Conservation (phyloP, 768 basidiomycete genomes). For the Hydnomerulius pinastri region DNA sequence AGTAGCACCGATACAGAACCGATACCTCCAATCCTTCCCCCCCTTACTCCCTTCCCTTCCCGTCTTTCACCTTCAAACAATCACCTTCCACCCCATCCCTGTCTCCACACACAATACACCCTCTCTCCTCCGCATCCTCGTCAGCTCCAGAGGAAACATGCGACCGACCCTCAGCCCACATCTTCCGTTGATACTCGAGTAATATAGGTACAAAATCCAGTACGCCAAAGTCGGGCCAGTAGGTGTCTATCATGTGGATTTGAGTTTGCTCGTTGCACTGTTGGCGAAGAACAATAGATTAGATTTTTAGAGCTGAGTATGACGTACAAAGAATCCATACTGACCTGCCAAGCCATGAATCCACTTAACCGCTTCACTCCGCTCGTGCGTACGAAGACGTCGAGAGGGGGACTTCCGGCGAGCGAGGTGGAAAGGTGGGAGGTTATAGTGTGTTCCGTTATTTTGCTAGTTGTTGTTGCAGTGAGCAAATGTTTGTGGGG, state of each 20-base stretch:
- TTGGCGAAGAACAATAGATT: not conserved
- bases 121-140: not conserved
- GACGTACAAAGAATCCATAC: slow-evolving; percentile 23
- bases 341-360: slow-evolving; percentile 94
- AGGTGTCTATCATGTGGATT: slow-evolving; percentile 79
- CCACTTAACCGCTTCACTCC: slow-evolving; percentile 69
- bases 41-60: too few species aligned
- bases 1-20: too few species aligned
- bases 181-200: slow-evolving; percentile 82
- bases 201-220: slow-evolving; percentile 86
- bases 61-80: too few species aligned
- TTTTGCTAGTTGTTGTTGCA: slow-evolving; percentile 32
- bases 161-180: slow-evolving; percentile 45
- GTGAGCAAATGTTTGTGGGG: not conserved
- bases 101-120: not conserved
- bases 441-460: slow-evolving; percentile 72
- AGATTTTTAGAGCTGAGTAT: not conserved
- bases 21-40: too few species aligned
- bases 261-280: slow-evolving; percentile 85
- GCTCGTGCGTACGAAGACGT: slow-evolving; percentile 89
- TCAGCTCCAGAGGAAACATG: too few species aligned
- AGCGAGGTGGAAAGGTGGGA: slow-evolving; percentile 64
- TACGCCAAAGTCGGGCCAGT: slow-evolving; percentile 94
- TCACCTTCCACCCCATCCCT: not conserved
- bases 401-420: slow-evolving; percentile 75